A percentile compares a stretch with the other conserved stretches of the same genome.
phyloP scores from a whole-genome alignment of 768 basidiomycete genomes.

The Guyanaporus albipodus region DNA sequence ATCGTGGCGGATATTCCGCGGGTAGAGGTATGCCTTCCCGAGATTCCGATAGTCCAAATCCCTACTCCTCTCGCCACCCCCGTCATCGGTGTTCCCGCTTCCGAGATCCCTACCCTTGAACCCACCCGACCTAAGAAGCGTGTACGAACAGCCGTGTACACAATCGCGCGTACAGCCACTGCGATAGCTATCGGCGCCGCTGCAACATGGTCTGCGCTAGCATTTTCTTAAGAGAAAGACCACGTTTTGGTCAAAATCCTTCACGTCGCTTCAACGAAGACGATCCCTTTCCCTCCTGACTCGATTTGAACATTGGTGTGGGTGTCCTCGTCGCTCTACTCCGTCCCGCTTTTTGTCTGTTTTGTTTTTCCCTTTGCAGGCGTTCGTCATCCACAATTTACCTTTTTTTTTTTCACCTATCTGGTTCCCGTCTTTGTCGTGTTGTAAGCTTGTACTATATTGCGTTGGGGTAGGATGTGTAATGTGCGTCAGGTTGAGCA shows the following conservation, averaged over 20 bases:
- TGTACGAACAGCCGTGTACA: slow-evolving; percentile 34
- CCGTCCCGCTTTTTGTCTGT: not conserved
- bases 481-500: not conserved
- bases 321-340: not conserved
- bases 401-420: no score
- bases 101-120: not conserved
- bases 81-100: not conserved
- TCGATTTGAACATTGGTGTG: not conserved
- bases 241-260: not conserved
- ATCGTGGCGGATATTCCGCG: not conserved
- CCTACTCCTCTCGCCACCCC: not conserved
- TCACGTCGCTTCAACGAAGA: not conserved
- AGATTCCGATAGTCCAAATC: slow-evolving; percentile 1
- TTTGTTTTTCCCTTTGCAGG: not conserved
- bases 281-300: not conserved
- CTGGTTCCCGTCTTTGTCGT: no score
- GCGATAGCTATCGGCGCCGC: slow-evolving; percentile 65
- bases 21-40: slow-evolving; percentile 2
- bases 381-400: slow-evolving; percentile 7
- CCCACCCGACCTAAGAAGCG: slow-evolving; percentile 41
- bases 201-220: slow-evolving; percentile 70
- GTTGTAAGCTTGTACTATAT: slow-evolving; percentile 2
- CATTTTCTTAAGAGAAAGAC: slow-evolving; percentile 44
- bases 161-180: slow-evolving; percentile 55
- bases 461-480: slow-evolving; percentile 3